Evolutionary conservation across 2,329 filamentous ascomycete genomes (phyloP), one percentile per base, ranked within the genome.

Genomic region (Cladophialophora chaetospira): DNA sequence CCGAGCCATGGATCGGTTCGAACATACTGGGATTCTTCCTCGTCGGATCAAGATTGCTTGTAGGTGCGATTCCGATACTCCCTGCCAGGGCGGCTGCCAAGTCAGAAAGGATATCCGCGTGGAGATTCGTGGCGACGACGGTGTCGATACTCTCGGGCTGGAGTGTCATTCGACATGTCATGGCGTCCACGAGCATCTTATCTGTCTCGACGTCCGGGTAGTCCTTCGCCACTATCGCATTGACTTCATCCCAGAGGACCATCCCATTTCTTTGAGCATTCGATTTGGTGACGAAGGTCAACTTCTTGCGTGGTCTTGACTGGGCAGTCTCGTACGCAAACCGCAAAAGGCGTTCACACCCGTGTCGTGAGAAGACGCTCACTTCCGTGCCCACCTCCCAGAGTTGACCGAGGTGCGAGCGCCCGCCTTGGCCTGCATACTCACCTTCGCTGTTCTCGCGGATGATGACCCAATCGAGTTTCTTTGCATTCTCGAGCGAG

Each of bases 1-100:
- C 93, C 64, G 91, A 96, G 69, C 93, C 84, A 60, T 87, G 84
- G 31, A 85, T 82, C 10, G 84, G 82, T 71, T 86, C 83, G 58
- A 85, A 86, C 73, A 86, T 80, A 56, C 79, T 83, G 0, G 84
- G 84, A 58, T 83, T 80, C 61, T 79, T 67, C 13, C 82, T 74
- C 2, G 80, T 84, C 1, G 86, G 86, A 62, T 89, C 86, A 1
- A 89, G 75, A 63, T 88, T 88, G 46, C 79, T 83, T 0, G 86
- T 88, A 2, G 87, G 86, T 3, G 87, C 87, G 56, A 90, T 88
- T 6, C 87, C 86, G 58, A 89, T 89, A 2, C 82, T 86, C 0
- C 87, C 87, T 2, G 86, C 86, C 5, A 89, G 74, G 0, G 86
- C 85, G 11, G 87, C 86, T 4, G 86, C 87, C 17, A 89, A 75